Evolutionary conservation across 2,329 filamentous ascomycete genomes (phyloP).

Genomic region (Fusarium staphyleae): DNA sequence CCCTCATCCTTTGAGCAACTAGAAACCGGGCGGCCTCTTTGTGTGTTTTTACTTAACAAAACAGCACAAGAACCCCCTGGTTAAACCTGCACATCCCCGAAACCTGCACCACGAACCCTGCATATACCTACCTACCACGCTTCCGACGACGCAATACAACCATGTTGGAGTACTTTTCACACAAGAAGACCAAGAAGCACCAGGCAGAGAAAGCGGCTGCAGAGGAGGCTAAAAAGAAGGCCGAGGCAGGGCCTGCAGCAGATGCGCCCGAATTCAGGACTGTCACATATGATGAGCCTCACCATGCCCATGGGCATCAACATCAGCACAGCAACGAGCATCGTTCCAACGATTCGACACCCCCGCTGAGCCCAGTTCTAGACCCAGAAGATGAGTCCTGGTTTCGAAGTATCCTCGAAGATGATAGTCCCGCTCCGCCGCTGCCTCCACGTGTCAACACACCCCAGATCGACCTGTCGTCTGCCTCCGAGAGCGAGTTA

Average conservation of each 20-base stretch:
- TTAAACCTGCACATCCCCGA: neutral
- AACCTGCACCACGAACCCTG: neutral
- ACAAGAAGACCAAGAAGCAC: slow-evolving; percentile 69
- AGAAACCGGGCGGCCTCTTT: slow-evolving; percentile 31
- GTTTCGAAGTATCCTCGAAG: slow-evolving; percentile 59
- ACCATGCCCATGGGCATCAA: slow-evolving; percentile 2
- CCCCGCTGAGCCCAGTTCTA: slow-evolving; percentile 55
- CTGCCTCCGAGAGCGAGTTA: slow-evolving; percentile 30
- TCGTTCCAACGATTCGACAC: slow-evolving; percentile 40
- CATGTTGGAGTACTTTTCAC: slow-evolving; percentile 70
- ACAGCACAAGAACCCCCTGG: slow-evolving; percentile 15
- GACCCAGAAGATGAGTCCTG: slow-evolving; percentile 65
- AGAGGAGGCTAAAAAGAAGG: slow-evolving; percentile 32
- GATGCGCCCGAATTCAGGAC: slow-evolving; percentile 28
- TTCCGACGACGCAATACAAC: slow-evolving; percentile 11
- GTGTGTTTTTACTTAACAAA: slow-evolving; percentile 5
- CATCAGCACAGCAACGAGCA: slow-evolving; percentile 28
- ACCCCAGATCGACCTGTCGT: slow-evolving; percentile 53
- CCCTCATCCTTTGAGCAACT: slow-evolving; percentile 11
- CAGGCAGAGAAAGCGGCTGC: slow-evolving; percentile 56
- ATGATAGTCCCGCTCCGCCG: slow-evolving; percentile 57
- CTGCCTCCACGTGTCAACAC: slow-evolving; percentile 62
- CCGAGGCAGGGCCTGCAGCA: slow-evolving; percentile 19
- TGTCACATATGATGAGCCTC: slow-evolving; percentile 18
- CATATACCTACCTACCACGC: neutral